Conservation (phyloP, 192 early-diverging fungal genomes). For the Pilobolus umbonatus region DNA sequence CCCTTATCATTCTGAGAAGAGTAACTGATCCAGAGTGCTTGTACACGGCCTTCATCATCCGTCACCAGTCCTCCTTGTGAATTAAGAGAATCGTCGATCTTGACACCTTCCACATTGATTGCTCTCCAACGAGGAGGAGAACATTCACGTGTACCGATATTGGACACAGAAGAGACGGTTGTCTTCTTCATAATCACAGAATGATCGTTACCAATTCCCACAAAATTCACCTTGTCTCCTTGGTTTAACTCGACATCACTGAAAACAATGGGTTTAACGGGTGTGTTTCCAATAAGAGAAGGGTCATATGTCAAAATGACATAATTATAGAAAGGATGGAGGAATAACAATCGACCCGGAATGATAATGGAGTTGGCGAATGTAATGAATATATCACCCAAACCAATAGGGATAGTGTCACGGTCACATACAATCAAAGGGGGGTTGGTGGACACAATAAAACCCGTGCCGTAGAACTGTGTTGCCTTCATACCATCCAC, state of each 20-base stretch:
- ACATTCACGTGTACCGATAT: constrained; percentile 65
- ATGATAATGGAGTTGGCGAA: constrained; percentile 88
- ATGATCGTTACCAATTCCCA: constrained; percentile 51
- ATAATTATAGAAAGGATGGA: constrained; percentile 90
- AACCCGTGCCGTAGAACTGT: constrained; percentile 67
- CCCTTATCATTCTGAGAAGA: constrained; percentile 64
- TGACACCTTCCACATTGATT: constrained; percentile 56
- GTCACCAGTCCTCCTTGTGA: constrained; percentile 68
- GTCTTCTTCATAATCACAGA: constrained; percentile 58
- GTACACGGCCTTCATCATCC: constrained; percentile 49
- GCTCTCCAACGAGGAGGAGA: constrained; percentile 60
- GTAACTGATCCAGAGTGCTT: constrained; percentile 65
- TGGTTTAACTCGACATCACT: constrained; percentile 55
- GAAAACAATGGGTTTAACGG: constrained; percentile 58
- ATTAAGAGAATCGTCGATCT: constrained; percentile 60
- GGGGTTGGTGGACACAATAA: constrained; percentile 70
- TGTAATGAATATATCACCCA: constrained; percentile 78
- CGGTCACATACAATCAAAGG: constrained; percentile 82
- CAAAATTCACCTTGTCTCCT: constrained; percentile 55
- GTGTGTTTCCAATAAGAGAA: constrained; percentile 64
- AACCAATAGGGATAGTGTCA: constrained; percentile 70
- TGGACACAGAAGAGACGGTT: constrained; percentile 51
- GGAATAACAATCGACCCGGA: constrained; percentile 73
- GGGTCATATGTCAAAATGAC: constrained; percentile 81
- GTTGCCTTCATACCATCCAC: constrained; percentile 72